Base-by-base conservation (phyloP, 371 early-diverging fungal species). In the Catenaria anguillulae region DNA sequence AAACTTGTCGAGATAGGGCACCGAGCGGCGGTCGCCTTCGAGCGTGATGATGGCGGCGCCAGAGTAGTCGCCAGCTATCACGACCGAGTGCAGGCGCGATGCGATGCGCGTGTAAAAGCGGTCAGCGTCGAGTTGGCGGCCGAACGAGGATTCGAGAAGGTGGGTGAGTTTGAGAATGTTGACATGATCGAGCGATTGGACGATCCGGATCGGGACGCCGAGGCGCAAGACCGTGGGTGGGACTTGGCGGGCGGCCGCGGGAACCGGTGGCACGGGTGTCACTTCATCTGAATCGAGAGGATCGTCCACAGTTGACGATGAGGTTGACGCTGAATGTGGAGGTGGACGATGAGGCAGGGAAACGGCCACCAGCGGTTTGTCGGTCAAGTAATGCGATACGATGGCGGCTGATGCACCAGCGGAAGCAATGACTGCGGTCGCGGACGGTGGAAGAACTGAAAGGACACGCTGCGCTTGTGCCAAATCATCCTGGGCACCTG, bases 61-160 rank as follows among this genome's bases (percentile, higher is more conserved):
- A 64, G 82, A 75, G 68, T 93, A 95, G 66, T 91, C 90, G 2
- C 93, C 96, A 46, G 90, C 89, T 43, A 91, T 89, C 2, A 87
- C 78, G 15, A 76, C 71, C 42, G 75, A 73, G 13, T 6, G 26
- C 17, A 82, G 70, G 21, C 71, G 75, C 0, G 26, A 42, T 24
- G 76, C 66, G 46, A 92, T 68, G 33, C 91, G 80, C 4, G 70
- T 67, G 65, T 83, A 86, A 69, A 79, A 94, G n/a, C n/a, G n/a
- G 1, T 68, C 70, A 4, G 60, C 64, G 60, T 82, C 74, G 2
- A 94, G 71, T n/a, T 71, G 70, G 60, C 81, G 82, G 33, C 77
- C 77, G 62, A 94, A 94, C 58, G 90, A 87, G 0, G 78, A 69
- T 65, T 94, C 90, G 19, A 94, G 65, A 26, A 93, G 69, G 8